Percentiles rank a stretch among this genome's conserved stretches.
phyloP scores from a whole-genome alignment of 192 early-diverging fungal genomes.

The Dissophora ornata region DNA sequence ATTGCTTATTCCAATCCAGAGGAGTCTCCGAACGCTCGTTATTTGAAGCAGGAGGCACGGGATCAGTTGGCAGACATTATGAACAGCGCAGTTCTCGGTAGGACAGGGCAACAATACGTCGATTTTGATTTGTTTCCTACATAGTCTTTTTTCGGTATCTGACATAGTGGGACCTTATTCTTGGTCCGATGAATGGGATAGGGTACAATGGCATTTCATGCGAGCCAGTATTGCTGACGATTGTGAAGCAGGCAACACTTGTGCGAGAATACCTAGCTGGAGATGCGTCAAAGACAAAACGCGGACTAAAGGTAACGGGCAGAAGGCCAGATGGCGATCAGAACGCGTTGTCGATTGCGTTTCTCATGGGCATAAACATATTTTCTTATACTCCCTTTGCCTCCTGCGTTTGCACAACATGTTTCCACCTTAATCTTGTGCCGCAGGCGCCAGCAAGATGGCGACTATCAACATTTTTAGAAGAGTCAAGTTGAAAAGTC shows the following conservation, averaged over 20 bases:
- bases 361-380: no score
- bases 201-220: slow-evolving; percentile 58
- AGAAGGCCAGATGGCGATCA: no score
- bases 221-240: slow-evolving; percentile 60
- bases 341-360: no score
- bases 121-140: no score
- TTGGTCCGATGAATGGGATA: slow-evolving; percentile 4
- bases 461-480: slow-evolving; percentile 39
- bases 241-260: slow-evolving; percentile 70
- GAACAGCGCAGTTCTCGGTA: slow-evolving; percentile 76
- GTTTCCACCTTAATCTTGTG: no score
- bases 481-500: slow-evolving; percentile 51
- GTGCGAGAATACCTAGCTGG: slow-evolving; percentile 60
- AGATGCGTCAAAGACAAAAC: slow-evolving; percentile 54
- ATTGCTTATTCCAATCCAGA: slow-evolving; percentile 74
- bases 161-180: no score
- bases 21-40: slow-evolving; percentile 62
- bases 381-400: no score
- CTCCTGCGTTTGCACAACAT: no score
- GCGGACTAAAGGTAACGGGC: slow-evolving; percentile 33
- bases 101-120: background rate
- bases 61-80: slow-evolving; percentile 68
- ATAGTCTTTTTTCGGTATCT: no score
- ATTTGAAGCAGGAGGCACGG: slow-evolving; percentile 64
- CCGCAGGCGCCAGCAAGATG: slow-evolving; percentile 39